Base-by-base conservation (phyloP, 768 basidiomycete species). In the Naganishia vishniacii region DNA sequence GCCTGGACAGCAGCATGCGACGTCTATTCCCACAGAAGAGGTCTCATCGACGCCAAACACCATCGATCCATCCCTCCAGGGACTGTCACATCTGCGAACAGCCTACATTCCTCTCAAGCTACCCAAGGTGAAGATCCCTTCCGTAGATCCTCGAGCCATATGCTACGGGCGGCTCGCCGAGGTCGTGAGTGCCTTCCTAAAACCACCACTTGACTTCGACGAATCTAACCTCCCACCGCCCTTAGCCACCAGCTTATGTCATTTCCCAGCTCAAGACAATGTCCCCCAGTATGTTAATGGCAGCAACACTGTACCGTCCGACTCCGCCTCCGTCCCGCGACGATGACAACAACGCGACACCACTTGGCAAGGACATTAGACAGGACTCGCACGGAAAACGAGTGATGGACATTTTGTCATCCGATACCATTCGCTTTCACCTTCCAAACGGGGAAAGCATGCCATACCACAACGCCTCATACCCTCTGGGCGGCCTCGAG, bases 251-350 rank as follows among this genome's bases (percentile, higher is more conserved):
- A 23, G 32, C 32, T 26, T 56, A 56, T 25, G 53, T 56, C 2
- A 13, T 40, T 6, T 56, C 53, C 1, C 53, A 56, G 20, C 32
- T 56, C 32, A 23, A 58, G 23, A 32, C 18, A 15, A 26, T 40
- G 11, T 53, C 65, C n/a, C 25, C 32, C 0, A 41, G 32, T 1
- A 48, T 66, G 28, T 31, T 53, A 6, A 46, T 29, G 1, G 20
- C 32, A 25, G 56, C 49, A 6, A 18, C 48, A 3, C 60, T 66
- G 12, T 66, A 66, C 34, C 65, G 51, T 34, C 65, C 65, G 12
- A 20, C 28, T 32, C 23, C 16, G 2, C 46, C 48, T 13, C n/a
- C 32, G 13, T 9, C 40, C n/a, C 4, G 1, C n/a, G 6, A 31
- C 16, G 7, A 34, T n/a, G 31, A 9, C 23, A 20, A 3, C 34